Base-by-base conservation (phyloP, 1,284 basidiomycete genomes). In the Ustilago shanxiensis region DNA sequence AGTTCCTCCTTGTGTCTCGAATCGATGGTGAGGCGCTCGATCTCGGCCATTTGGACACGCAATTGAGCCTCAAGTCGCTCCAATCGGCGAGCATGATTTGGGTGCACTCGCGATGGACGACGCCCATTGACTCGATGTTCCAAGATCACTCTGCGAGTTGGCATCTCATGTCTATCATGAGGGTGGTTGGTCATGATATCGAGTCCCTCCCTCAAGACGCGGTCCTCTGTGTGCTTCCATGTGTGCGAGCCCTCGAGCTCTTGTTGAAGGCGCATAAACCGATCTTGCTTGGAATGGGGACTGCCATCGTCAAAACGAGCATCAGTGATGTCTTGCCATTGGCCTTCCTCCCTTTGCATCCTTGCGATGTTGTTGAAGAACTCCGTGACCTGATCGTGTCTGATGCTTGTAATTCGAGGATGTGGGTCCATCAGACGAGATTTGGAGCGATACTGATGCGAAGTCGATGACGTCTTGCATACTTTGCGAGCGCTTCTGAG, bases 361-460 rank as follows among this genome's bases (percentile, higher is more conserved):
- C 33, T 33, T 4, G 20, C 29, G 7, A 41, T 11, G 6, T 55
- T 9, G 2, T 50, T 20, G 22, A 60, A 7, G 1, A 31, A 26
- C 0, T 26, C 6, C 6, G 14, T 20, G 2, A 26, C 11, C 2
- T n/a, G 4, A 28, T 60, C n/a, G 16, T 55, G 10, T 20, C 50
- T 60, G 26, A 20, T 4, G 3, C 35, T 0, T 18, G 41, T 18
- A 11, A 22, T 22, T 41, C 56, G 64, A 13, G 64, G 64, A n/a
- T 50, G 64, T 14, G 64, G 64, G 11, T 50, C 20, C 29, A 66
- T 39, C 24, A 66, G 44, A 16, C 57, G 64, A 24, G 64, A 33
- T 45, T 20, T 37, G 9, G 13, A 44, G 28, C 35, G 55, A n/a
- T 18, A 60, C 29, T 1, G 44, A 24, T 24, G 47, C 33, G 33